Conservation (phyloP, 2,329 filamentous ascomycete genomes). For the Fusarium chlamydosporum region DNA sequence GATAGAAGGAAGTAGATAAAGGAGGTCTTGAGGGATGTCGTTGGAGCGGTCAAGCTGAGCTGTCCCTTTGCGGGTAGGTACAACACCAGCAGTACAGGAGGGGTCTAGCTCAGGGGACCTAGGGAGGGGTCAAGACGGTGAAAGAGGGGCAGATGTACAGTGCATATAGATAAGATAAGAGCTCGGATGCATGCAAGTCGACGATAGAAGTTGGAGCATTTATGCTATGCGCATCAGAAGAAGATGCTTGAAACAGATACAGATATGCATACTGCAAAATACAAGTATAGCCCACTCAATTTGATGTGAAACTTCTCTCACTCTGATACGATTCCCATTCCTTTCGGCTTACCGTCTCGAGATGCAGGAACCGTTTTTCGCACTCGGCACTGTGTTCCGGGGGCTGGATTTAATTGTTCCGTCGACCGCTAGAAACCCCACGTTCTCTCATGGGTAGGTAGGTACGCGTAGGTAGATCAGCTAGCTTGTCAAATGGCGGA, state of each 20-base stretch:
- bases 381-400: conserved; percentile 41
- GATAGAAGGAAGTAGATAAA: conserved; percentile 36
- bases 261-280: neutral
- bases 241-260: neutral
- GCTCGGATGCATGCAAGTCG: conserved; percentile 3
- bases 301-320: neutral
- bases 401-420: conserved; percentile 42
- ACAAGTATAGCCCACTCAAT: neutral
- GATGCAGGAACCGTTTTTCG: neutral
- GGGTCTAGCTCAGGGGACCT: conserved; percentile 44
- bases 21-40: conserved; percentile 27
- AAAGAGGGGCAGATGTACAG: conserved; percentile 50
- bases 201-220: neutral
- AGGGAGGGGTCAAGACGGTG: conserved; percentile 44
- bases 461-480: conserved; percentile 1
- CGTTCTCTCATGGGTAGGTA: conserved; percentile 26
- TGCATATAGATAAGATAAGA: conserved; percentile 48
- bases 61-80: conserved; percentile 44
- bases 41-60: conserved; percentile 50
- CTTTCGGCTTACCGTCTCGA: neutral
- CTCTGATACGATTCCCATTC: too few relatives aligned
- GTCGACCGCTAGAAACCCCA: conserved; percentile 40
- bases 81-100: conserved; percentile 39
- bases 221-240: neutral
- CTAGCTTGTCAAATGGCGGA: conserved; percentile 27